A percentile compares a stretch with the other conserved stretches of the same genome.
Evolutionary conservation across 169 alveolate genomes (phyloP).

Genomic region (Besnoitia besnoiti): DNA sequence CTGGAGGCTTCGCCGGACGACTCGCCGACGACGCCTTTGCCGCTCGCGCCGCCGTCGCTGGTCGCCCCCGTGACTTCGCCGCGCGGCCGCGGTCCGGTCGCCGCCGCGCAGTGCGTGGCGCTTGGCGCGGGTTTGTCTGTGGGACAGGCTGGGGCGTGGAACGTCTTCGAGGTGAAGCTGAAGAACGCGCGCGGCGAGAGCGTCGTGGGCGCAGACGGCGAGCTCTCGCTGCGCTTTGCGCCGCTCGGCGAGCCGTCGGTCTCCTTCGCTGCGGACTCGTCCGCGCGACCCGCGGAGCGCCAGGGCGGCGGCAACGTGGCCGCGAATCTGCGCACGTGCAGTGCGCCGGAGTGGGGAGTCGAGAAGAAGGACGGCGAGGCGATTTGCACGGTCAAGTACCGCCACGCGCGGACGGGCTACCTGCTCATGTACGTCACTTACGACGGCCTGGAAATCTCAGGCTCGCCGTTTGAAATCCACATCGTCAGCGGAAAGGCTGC

Average conservation of each 20-base stretch:
- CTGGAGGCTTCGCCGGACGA: not conserved
- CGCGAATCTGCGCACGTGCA: constrained; percentile 22
- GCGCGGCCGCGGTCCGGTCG: constrained; percentile 60
- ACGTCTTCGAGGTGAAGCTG: not conserved
- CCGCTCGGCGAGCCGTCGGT: constrained; percentile 30
- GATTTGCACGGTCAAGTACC: constrained; percentile 25
- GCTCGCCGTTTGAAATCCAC: constrained; percentile 74
- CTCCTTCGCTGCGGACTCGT: not conserved
- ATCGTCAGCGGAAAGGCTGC: constrained; percentile 68
- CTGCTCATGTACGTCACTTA: constrained; percentile 64
- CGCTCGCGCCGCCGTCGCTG: not conserved
- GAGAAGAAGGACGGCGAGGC: not conserved
- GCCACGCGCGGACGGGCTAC: constrained; percentile 65
- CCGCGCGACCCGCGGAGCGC: not conserved
- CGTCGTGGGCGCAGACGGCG: not conserved
- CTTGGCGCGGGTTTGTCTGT: constrained; percentile 39
- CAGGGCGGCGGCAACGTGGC: not conserved
- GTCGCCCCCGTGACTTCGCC: constrained; percentile 17
- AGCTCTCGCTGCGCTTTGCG: not conserved
- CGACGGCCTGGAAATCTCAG: constrained; percentile 78
- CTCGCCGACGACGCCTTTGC: not conserved
- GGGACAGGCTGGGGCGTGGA: constrained; percentile 56
- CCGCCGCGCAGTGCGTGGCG: constrained; percentile 58
- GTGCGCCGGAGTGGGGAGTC: constrained; percentile 8
- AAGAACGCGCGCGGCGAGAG: not conserved